These are phyloP conservation scores for Cladosporium halotolerans DNA, from an alignment of 2,329 filamentous ascomycete species.

Conservation along the genomic window DNA sequence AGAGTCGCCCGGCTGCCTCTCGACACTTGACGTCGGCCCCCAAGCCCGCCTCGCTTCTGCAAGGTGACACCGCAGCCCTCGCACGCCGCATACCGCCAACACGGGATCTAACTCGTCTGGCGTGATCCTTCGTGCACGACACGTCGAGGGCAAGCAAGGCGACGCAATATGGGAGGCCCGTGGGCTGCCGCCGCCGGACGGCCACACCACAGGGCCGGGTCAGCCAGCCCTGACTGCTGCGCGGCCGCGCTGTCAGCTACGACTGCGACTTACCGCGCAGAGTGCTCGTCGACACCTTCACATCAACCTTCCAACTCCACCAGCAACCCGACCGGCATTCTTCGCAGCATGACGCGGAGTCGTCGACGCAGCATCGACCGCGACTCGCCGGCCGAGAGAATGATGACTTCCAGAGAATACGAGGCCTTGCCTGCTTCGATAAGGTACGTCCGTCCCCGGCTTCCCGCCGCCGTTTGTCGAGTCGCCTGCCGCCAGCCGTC, in stretches of 20 bases:
- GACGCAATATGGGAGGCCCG: neutral
- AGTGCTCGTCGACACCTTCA: neutral
- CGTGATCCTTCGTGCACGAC: neutral
- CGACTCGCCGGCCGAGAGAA: neutral
- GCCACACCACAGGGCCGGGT: neutral
- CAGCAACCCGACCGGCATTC: neutral
- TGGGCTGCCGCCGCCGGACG: neutral
- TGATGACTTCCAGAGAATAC: slow-evolving; percentile 32
- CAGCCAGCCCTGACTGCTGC: slow-evolving; percentile 5
- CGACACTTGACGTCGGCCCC: too few relatives aligned
- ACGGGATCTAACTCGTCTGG: slow-evolving; percentile 3
- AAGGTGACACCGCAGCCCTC: neutral
- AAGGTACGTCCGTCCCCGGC: slow-evolving; percentile 32
- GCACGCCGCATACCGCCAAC: neutral
- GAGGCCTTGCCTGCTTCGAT: slow-evolving; percentile 37
- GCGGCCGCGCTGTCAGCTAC: neutral
- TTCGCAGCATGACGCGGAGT: neutral
- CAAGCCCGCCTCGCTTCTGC: neutral
- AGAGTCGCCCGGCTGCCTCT: too few relatives aligned
- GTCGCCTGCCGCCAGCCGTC: slow-evolving; percentile 14
- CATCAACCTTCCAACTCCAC: neutral
- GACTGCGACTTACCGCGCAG: slow-evolving; percentile 3
- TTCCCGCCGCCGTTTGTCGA: neutral
- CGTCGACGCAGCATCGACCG: slow-evolving; percentile 3
- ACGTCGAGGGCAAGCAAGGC: too few relatives aligned